These are phyloP conservation scores for Gloeophyllum trabeum DNA, from an alignment of 768 basidiomycete genomes.

Conservation along the genomic window DNA sequence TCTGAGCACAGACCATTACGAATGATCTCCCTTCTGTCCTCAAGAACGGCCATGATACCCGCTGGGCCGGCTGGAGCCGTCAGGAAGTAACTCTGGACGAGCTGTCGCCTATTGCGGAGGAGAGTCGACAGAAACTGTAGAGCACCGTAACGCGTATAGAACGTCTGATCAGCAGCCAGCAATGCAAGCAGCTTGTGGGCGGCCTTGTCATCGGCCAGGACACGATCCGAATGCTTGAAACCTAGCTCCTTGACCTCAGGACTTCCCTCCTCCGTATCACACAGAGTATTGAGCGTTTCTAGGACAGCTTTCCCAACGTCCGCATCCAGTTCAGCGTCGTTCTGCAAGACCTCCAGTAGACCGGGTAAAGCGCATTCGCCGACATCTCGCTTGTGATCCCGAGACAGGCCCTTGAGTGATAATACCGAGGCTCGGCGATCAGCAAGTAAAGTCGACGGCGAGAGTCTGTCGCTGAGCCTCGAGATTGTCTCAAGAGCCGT, in stretches of 20 bases:
- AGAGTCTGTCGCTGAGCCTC: constrained; percentile 80
- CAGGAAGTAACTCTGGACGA: constrained; percentile 86
- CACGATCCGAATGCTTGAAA: constrained; percentile 70
- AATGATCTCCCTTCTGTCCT: constrained; percentile 83
- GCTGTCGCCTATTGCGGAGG: constrained; percentile 70
- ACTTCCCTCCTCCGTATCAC: constrained; percentile 58
- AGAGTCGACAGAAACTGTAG: constrained; percentile 75
- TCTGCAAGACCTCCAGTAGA: constrained; percentile 70
- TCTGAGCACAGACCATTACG: constrained; percentile 54
- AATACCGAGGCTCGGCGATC: constrained; percentile 92
- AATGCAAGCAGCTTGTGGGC: constrained; percentile 70
- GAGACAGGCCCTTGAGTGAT: constrained; percentile 82
- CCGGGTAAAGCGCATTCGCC: constrained; percentile 68
- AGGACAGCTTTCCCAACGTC: constrained; percentile 90
- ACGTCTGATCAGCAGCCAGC: constrained; percentile 57
- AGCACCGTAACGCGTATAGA: constrained; percentile 78
- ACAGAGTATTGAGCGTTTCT: constrained; percentile 80
- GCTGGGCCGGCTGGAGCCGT: constrained; percentile 69
- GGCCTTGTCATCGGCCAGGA: constrained; percentile 63
- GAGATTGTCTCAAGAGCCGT: constrained; percentile 78
- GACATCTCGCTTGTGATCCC: constrained; percentile 88
- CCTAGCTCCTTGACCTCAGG: constrained; percentile 55
- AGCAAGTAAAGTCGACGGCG: constrained; percentile 80
- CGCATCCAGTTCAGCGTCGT: constrained; percentile 82
- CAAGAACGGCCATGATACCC: constrained; percentile 63